Conservation (phyloP, 2,329 filamentous ascomycete genomes). For the Bipolaris bicolor region DNA sequence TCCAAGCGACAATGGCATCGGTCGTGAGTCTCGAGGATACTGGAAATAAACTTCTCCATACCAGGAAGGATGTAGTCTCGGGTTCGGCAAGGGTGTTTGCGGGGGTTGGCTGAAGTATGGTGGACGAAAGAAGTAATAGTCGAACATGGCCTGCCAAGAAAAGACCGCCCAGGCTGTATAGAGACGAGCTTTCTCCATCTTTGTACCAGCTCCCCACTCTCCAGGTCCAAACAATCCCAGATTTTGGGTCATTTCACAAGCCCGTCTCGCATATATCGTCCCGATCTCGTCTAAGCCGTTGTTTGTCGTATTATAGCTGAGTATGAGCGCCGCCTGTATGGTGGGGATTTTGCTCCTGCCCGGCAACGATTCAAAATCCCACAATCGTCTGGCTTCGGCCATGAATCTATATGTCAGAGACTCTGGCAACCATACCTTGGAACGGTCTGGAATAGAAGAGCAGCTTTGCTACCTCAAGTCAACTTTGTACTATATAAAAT, state of each 20-base stretch:
- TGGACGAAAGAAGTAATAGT: neutral
- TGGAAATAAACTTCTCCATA: neutral
- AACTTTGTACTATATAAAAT: neutral
- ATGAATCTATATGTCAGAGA: conserved; percentile 16
- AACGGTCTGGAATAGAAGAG: conserved; percentile 2
- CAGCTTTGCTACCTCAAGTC: conserved; percentile 1
- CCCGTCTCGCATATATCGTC: neutral
- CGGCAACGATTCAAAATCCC: conserved; percentile 13
- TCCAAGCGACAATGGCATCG: neutral
- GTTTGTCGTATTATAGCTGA: neutral
- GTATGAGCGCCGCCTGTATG: conserved; percentile 10
- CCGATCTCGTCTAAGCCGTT: neutral
- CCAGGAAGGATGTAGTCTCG: neutral
- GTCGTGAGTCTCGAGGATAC: neutral
- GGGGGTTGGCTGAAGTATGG: neutral
- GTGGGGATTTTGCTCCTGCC: conserved; percentile 8
- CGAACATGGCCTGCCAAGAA: neutral
- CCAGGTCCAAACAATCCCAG: neutral
- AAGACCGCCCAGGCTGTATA: neutral
- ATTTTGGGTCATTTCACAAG: neutral
- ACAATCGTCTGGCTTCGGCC: conserved; percentile 19
- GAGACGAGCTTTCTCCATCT: neutral
- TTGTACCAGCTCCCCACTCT: neutral
- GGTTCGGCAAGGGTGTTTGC: neutral
- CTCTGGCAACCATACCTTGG: conserved; percentile 17